Conservation (phyloP, 331 rosid genomes). For the Pyracantha coccinea region DNA sequence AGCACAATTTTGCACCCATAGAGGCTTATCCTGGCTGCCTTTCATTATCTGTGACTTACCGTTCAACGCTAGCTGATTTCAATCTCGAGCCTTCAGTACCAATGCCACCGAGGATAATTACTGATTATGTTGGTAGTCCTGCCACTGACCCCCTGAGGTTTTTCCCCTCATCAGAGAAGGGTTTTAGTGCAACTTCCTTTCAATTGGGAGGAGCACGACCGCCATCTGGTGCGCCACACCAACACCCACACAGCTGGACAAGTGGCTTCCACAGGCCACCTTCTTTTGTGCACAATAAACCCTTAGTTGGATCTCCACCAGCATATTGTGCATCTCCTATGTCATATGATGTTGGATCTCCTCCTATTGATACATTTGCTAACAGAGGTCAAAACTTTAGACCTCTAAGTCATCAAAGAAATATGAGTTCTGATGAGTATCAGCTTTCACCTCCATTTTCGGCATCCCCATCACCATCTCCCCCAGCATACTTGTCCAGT, state of each 20-base stretch:
- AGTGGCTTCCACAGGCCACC: constrained; percentile 58
- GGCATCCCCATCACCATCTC: constrained; percentile 72
- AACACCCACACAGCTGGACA: constrained; percentile 76
- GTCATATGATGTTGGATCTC: constrained; percentile 44
- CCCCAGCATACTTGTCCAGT: constrained; percentile 39
- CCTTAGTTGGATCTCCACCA: constrained; percentile 53
- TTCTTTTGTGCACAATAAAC: constrained; percentile 33
- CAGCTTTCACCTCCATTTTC: constrained; percentile 92
- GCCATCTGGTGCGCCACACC: constrained; percentile 34
- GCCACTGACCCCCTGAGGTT: constrained; percentile 60
- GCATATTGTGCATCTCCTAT: constrained; percentile 42
- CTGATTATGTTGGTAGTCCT: constrained; percentile 89
- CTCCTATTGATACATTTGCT: constrained; percentile 42
- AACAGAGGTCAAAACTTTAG: constrained; percentile 35
- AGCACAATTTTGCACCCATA: constrained; percentile 49
- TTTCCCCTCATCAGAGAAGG: constrained; percentile 49
- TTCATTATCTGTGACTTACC: constrained; percentile 56
- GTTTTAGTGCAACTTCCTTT: constrained; percentile 51
- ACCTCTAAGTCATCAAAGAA: constrained; percentile 29
- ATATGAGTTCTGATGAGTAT: constrained; percentile 51
- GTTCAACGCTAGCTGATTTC: constrained; percentile 44
- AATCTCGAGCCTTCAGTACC: constrained; percentile 57
- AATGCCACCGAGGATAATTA: constrained; percentile 52
- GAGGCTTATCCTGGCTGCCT: constrained; percentile 73
- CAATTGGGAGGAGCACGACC: constrained; percentile 39